A percentile compares a stretch with the other conserved stretches of the same genome.
phyloP scores from a whole-genome alignment of 495 filamentous ascomycete species.

The Talaromyces trachyspermus region DNA sequence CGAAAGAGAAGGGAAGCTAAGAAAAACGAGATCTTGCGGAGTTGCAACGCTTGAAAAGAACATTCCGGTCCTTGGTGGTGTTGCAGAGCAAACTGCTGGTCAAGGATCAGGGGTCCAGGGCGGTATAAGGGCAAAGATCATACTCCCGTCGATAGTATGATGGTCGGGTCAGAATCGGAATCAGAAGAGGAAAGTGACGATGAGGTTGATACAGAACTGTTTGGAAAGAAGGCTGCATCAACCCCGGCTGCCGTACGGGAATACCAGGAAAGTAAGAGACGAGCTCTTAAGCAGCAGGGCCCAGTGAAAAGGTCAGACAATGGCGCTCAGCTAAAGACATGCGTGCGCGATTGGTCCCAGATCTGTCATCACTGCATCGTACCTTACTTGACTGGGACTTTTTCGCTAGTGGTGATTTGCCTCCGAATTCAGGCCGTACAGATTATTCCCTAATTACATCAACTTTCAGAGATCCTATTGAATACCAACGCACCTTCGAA shows the following conservation, averaged over 20 bases:
- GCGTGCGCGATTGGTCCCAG: constrained; percentile 84
- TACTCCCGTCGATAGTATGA: constrained; percentile 69
- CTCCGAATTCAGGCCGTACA: constrained; percentile 59
- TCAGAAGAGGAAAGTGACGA: constrained; percentile 70
- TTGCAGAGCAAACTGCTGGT: constrained; percentile 52
- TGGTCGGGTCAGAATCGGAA: constrained; percentile 68
- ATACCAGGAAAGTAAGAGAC: constrained; percentile 48
- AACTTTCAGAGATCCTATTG: constrained; percentile 61
- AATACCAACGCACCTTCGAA: constrained; percentile 85
- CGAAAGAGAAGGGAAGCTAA: constrained; percentile 65
- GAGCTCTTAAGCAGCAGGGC: constrained; percentile 46
- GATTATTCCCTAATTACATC: constrained; percentile 69
- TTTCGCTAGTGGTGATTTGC: constrained; percentile 77
- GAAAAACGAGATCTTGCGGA: constrained; percentile 61
- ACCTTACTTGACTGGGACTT: constrained; percentile 89
- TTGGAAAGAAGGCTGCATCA: constrained; percentile 40
- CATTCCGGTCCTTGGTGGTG: constrained; percentile 43
- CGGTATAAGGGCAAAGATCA: constrained; percentile 78
- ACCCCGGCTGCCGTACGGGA: constrained; percentile 43
- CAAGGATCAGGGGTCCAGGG: constrained; percentile 73
- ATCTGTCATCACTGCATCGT: constrained; percentile 77
- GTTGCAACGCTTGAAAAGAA: constrained; percentile 55
- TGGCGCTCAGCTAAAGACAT: constrained; percentile 80
- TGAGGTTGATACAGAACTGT: constrained; percentile 55
- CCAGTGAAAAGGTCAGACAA: constrained; percentile 76